These are phyloP conservation scores for Periconia sp. DNA, from an alignment of 2,329 filamentous ascomycete species.

Conservation along the genomic window DNA sequence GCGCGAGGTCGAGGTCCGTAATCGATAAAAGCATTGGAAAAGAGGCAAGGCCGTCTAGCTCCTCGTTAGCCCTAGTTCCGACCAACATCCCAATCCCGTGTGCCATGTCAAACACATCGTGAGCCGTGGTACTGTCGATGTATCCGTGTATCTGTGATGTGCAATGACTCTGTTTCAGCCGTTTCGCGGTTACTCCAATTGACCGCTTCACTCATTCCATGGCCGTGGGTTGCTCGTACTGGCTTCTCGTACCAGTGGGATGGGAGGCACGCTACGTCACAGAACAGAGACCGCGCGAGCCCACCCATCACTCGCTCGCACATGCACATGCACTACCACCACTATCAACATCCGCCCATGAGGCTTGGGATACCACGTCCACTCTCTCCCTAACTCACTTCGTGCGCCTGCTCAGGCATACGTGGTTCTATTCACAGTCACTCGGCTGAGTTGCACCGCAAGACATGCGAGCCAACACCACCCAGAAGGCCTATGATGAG, in stretches of 20 bases:
- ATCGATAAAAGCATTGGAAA: conserved; percentile 36
- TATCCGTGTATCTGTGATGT: background rate
- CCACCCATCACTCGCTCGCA: conserved; percentile 9
- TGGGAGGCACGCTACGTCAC: conserved; percentile 30
- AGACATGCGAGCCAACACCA: conserved; percentile 61
- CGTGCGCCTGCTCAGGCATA: too few relatives aligned
- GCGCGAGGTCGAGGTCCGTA: conserved; percentile 22
- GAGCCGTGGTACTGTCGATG: too few relatives aligned
- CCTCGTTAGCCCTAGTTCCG: too few relatives aligned
- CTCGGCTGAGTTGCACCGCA: background rate
- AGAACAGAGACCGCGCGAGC: conserved; percentile 17
- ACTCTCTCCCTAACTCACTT: background rate
- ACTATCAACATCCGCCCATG: background rate
- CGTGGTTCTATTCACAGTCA: too few relatives aligned
- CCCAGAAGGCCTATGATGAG: conserved; percentile 98
- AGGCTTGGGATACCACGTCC: background rate
- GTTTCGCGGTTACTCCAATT: background rate
- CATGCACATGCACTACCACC: background rate
- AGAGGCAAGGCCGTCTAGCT: background rate
- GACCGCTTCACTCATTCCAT: too few relatives aligned
- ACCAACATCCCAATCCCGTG: too few relatives aligned
- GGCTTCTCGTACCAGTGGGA: background rate
- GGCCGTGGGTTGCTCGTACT: background rate
- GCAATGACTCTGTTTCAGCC: background rate
- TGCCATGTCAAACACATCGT: too few relatives aligned